phyloP scores from a whole-genome alignment of 345 rosid genomes.

The Eucalyptus marginata region DNA sequence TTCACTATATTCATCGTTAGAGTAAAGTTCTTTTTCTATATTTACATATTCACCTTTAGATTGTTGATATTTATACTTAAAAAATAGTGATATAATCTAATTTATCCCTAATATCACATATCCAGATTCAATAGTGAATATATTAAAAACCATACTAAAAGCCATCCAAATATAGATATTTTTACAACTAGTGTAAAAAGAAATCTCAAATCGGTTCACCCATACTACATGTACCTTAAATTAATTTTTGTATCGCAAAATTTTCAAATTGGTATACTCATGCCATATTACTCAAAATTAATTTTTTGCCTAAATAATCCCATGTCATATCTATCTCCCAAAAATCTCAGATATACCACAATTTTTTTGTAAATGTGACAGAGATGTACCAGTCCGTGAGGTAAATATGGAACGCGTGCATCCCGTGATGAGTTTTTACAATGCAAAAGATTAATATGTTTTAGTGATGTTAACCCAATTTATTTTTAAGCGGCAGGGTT shows the following conservation, averaged over 20 bases:
- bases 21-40: neutral
- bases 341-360: no score
- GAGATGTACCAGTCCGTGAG: no score
- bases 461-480: neutral
- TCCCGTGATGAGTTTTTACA: no score
- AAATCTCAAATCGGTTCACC: neutral
- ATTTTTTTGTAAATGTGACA: no score
- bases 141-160: no score
- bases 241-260: neutral
- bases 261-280: neutral
- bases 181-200: fast-evolving
- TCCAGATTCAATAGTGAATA: neutral
- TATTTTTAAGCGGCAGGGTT: neutral
- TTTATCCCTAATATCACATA: neutral
- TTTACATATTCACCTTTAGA: neutral
- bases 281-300: neutral
- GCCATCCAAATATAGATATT: no score
- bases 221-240: no score
- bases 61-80: no score
- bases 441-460: no score
- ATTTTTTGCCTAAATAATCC: no score
- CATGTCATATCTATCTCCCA: neutral
- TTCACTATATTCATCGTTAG: neutral
- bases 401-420: fast-evolving
- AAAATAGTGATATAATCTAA: neutral